Evolutionary conservation across 2,329 filamentous ascomycete genomes (phyloP).

Genomic region (Colletotrichum agaves): DNA sequence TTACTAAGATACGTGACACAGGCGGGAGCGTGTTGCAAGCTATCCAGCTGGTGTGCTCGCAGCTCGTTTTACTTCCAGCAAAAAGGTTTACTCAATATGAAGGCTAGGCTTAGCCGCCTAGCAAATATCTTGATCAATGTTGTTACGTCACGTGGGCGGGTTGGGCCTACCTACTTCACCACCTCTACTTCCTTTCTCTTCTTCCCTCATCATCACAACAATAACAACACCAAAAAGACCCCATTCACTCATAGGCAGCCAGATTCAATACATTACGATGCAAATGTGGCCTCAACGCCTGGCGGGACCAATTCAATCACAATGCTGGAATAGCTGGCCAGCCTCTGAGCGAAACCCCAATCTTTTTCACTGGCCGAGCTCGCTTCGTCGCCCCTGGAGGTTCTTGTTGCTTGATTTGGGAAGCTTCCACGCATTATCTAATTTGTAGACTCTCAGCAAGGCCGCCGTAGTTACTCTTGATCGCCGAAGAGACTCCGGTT

Average conservation of each 20-base stretch:
- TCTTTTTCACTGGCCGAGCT: conserved; percentile 39
- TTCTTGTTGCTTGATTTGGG: not conserved
- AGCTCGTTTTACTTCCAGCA: conserved; percentile 40
- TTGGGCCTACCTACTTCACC: no score
- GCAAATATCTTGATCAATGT: conserved; percentile 36
- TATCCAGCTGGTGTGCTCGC: conserved; percentile 54
- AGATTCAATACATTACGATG: no score
- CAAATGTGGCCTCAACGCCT: conserved; percentile 27
- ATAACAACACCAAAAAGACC: no score
- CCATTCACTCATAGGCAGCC: no score
- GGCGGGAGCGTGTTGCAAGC: conserved; percentile 54
- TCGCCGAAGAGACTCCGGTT: conserved; percentile 23
- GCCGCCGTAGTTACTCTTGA: conserved; percentile 17
- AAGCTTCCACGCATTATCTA: conserved; percentile 50
- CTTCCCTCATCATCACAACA: no score
- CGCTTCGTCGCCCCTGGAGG: conserved; percentile 39
- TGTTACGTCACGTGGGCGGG: no score
- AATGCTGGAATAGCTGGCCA: conserved; percentile 41
- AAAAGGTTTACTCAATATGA: conserved; percentile 39
- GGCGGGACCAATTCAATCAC: conserved; percentile 42
- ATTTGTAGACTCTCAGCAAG: conserved; percentile 45
- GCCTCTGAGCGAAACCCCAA: conserved; percentile 35
- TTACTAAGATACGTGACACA: conserved; percentile 22
- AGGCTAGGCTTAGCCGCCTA: conserved; percentile 40
- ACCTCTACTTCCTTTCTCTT: no score